These are phyloP conservation scores for Colletotrichum siamense DNA, from an alignment of 2,329 filamentous ascomycete genomes.

Conservation along the genomic window DNA sequence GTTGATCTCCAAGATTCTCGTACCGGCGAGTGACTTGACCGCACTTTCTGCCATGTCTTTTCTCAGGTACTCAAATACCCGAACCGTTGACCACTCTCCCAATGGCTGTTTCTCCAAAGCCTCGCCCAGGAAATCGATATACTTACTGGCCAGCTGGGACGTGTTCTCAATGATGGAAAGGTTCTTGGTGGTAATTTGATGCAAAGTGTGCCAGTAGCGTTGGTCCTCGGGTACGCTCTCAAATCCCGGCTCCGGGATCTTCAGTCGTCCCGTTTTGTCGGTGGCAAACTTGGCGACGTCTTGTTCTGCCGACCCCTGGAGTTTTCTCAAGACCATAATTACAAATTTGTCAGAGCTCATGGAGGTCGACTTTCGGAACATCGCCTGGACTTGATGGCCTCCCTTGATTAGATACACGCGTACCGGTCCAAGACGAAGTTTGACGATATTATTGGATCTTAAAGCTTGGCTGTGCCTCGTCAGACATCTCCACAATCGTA, in stretches of 20 bases:
- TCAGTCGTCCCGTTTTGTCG: constrained; percentile 24
- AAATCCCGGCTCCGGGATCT: constrained; percentile 19
- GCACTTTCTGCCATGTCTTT: constrained; percentile 27
- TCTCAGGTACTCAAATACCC: constrained; percentile 24
- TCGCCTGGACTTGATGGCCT: constrained; percentile 11
- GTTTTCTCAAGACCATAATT: constrained; percentile 8
- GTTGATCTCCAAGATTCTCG: constrained; percentile 26
- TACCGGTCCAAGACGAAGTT: constrained; percentile 15
- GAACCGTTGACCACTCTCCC: constrained; percentile 25
- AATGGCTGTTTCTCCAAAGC: constrained; percentile 12
- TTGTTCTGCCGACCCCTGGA: constrained; percentile 7
- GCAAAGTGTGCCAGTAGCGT: constrained; percentile 27
- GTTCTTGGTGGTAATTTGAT: constrained; percentile 20
- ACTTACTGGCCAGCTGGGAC: constrained; percentile 12
- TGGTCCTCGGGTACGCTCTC: constrained; percentile 19
- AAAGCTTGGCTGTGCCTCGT: neutral
- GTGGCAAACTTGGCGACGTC: constrained; percentile 14
- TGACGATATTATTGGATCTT: constrained; percentile 1
- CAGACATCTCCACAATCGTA: neutral
- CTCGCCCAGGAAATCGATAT: constrained; percentile 13
- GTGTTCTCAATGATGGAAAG: constrained; percentile 17
- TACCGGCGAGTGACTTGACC: constrained; percentile 26
- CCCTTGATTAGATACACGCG: constrained; percentile 22
- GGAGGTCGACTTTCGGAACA: constrained; percentile 22
- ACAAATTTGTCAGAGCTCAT: constrained; percentile 25